These are phyloP conservation scores for Fusarium sp. DNA, from an alignment of 2,329 filamentous ascomycete species.

Conservation along the genomic window DNA sequence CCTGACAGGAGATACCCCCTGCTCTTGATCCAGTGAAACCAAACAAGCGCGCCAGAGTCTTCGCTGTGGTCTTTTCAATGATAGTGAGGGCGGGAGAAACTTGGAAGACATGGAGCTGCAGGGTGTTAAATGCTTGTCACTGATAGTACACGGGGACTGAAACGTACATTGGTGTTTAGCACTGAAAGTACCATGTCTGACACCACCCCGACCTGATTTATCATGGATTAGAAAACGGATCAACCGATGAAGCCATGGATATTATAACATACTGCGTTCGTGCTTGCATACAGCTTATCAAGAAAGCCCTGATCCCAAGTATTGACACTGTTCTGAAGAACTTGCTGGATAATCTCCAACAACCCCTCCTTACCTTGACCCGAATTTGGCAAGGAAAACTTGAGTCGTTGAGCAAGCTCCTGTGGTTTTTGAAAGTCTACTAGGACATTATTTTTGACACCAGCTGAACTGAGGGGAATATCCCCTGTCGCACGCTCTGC, in stretches of 20 bases:
- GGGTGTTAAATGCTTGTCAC: conserved; percentile 6
- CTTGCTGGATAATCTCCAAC: conserved; percentile 72
- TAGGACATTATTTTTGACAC: conserved; percentile 63
- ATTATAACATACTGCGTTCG: conserved; percentile 72
- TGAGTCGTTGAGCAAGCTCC: conserved; percentile 63
- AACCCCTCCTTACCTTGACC: conserved; percentile 78
- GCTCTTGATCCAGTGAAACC: conserved; percentile 77
- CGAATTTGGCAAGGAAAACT: conserved; percentile 66
- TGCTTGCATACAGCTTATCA: conserved; percentile 93
- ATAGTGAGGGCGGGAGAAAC: conserved; percentile 89
- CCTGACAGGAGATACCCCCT: conserved; percentile 81
- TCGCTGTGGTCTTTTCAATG: conserved; percentile 85
- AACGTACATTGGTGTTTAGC: conserved; percentile 85
- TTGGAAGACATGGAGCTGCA: conserved; percentile 79
- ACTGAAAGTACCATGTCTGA: conserved; percentile 86
- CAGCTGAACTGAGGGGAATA: conserved; percentile 52
- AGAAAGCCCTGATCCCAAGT: conserved; percentile 99
- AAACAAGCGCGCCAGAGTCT: conserved; percentile 78
- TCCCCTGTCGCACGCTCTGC: conserved; percentile 62
- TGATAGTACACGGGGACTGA: background rate
- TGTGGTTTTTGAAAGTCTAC: conserved; percentile 71
- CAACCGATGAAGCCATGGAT: background rate
- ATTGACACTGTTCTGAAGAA: conserved; percentile 90
- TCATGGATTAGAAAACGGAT: conserved; percentile 6
- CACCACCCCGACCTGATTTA: conserved; percentile 76